phyloP scores from a whole-genome alignment of 306 rosid genomes.

The Rosa lucieae region DNA sequence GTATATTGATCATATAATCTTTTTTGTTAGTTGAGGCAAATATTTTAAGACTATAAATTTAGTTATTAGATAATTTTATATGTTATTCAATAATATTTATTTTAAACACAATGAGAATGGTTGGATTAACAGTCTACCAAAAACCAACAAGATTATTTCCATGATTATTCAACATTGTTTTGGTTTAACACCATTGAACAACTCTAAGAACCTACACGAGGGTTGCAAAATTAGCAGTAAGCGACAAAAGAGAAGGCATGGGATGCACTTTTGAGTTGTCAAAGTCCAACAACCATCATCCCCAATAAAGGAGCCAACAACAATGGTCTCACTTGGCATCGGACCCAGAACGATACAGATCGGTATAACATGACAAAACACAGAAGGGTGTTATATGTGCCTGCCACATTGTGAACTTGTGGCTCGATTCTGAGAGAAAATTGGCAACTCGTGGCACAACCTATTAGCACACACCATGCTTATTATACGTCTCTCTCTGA shows the following conservation, averaged over 20 bases:
- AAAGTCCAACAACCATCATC: constrained; percentile 37
- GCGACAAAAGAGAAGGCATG: constrained; percentile 38
- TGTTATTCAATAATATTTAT: too few species aligned
- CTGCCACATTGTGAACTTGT: neutral
- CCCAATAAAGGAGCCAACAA: constrained; percentile 28
- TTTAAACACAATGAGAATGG: too few species aligned
- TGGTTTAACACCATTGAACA: neutral
- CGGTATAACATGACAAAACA: constrained; percentile 36
- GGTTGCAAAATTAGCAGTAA: constrained; percentile 6
- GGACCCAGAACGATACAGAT: constrained; percentile 32
- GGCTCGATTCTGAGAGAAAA: constrained; percentile 14
- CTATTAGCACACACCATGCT: constrained; percentile 17
- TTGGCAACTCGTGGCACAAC: constrained; percentile 32
- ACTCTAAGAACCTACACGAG: neutral
- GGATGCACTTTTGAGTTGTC: constrained; percentile 56
- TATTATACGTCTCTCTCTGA: neutral
- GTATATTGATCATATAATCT: neutral
- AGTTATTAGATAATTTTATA: too few species aligned
- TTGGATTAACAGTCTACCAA: too few species aligned
- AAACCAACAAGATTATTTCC: too few species aligned
- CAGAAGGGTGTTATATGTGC: neutral
- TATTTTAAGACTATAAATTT: too few species aligned
- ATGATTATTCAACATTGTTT: neutral
- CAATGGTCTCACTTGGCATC: constrained; percentile 37
- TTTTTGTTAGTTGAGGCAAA: too few species aligned